Conservation (phyloP, 805 yeast species). For the Kodamaea jinghongensis region DNA sequence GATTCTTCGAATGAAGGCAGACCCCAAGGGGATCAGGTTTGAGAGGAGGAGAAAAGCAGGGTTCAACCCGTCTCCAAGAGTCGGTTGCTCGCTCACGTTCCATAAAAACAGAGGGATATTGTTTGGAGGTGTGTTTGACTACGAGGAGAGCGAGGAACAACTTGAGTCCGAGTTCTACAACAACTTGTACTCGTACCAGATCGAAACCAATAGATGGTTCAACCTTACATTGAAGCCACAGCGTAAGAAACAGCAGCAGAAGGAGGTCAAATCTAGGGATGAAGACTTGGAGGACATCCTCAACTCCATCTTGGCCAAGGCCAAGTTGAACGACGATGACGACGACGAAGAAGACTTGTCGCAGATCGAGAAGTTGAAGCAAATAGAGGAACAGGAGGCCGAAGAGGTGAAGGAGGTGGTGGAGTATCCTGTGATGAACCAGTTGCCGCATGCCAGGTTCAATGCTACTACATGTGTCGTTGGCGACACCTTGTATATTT, state of each 20-base stretch:
- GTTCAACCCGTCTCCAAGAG: slow-evolving; percentile 87
- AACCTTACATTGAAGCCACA: slow-evolving; percentile 61
- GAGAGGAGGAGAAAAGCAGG: slow-evolving; percentile 90
- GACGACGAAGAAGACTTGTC: slow-evolving; percentile 37
- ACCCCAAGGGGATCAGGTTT: slow-evolving; percentile 74
- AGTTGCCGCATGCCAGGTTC: slow-evolving; percentile 84
- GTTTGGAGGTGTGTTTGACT: slow-evolving; percentile 95
- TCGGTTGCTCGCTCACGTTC: slow-evolving; percentile 86
- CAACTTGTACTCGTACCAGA: slow-evolving; percentile 74
- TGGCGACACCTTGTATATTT: slow-evolving; percentile 79
- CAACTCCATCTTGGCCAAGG: slow-evolving; percentile 68
- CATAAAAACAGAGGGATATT: slow-evolving; percentile 90
- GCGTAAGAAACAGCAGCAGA: slow-evolving; percentile 47
- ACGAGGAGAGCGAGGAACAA: slow-evolving; percentile 92
- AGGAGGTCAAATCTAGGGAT: slow-evolving; percentile 57
- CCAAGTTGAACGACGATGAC: slow-evolving; percentile 62
- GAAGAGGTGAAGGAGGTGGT: slow-evolving; percentile 37
- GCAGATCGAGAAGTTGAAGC: slow-evolving; percentile 34
- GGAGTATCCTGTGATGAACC: slow-evolving; percentile 55
- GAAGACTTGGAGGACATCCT: slow-evolving; percentile 80
- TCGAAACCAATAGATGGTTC: slow-evolving; percentile 88
- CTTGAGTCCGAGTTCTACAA: slow-evolving; percentile 83
- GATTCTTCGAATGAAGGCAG: slow-evolving; percentile 83
- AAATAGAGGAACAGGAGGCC: slow-evolving; percentile 38
- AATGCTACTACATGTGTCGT: slow-evolving; percentile 82